A percentile compares a stretch with the other conserved stretches of the same genome.
These are phyloP conservation scores for Naganishia kalamii DNA, from an alignment of 768 basidiomycete species.

Conservation along the genomic window DNA sequence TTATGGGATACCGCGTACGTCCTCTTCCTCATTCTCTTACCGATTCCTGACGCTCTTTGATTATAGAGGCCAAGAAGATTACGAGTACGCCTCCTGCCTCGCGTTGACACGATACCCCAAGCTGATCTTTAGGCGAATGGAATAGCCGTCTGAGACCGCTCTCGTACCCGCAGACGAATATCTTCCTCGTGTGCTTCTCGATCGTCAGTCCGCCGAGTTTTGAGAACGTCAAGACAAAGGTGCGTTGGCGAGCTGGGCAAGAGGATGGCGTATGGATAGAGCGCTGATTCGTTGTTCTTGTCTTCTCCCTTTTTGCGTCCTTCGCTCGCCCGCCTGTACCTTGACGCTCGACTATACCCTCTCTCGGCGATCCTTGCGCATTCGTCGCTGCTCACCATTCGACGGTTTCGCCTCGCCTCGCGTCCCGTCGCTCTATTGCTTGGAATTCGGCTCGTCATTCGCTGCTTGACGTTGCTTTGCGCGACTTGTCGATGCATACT, in stretches of 20 bases:
- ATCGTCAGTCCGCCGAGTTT: slow-evolving; percentile 87
- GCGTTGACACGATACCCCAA: too few relatives aligned
- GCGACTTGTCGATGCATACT: too few relatives aligned
- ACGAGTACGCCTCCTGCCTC: slow-evolving; percentile 61
- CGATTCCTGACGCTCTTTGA: not conserved
- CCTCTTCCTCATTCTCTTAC: not conserved
- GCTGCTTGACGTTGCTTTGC: not conserved
- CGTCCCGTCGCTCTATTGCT: too few relatives aligned
- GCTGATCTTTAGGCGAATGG: not conserved
- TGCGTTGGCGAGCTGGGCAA: slow-evolving; percentile 16
- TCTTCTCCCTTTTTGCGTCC: too few relatives aligned
- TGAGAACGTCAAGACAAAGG: slow-evolving; percentile 64
- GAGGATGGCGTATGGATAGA: not conserved
- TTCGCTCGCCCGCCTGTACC: too few relatives aligned
- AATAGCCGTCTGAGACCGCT: slow-evolving; percentile 53
- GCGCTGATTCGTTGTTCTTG: too few relatives aligned
- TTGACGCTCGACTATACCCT: too few relatives aligned
- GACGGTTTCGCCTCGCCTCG: too few relatives aligned
- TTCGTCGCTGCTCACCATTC: too few relatives aligned
- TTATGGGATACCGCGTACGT: slow-evolving; percentile 82
- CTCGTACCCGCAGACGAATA: slow-evolving; percentile 98
- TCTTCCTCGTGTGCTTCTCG: slow-evolving; percentile 92
- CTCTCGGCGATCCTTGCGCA: too few relatives aligned
- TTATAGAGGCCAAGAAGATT: slow-evolving; percentile 76
- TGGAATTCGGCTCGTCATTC: too few relatives aligned